A percentile compares a stretch with the other conserved stretches of the same genome.
phyloP scores from a whole-genome alignment of 345 rosid species.

The Sisymbrium irio region DNA sequence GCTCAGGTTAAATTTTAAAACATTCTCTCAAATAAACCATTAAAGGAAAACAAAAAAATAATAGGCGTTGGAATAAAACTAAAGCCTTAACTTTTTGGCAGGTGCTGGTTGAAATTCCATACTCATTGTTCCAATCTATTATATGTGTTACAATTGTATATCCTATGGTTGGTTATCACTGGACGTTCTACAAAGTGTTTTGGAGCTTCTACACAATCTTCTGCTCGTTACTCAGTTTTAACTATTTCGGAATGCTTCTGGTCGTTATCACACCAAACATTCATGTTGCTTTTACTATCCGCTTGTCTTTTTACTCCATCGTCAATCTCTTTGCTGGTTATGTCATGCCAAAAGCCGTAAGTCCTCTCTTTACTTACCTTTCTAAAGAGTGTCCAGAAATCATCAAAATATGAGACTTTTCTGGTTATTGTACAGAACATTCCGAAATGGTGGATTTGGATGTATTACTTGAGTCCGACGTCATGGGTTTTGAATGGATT shows the following conservation, averaged over 20 bases:
- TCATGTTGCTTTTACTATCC: constrained; percentile 42
- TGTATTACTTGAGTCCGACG: constrained; percentile 32
- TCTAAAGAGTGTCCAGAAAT: not conserved
- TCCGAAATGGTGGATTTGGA: constrained; percentile 36
- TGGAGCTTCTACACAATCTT: constrained; percentile 43
- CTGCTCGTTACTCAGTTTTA: constrained; percentile 45
- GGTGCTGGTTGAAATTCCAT: constrained; percentile 53
- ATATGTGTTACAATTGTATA: constrained; percentile 33
- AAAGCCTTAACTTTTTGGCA: constrained; percentile 17
- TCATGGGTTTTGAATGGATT: constrained; percentile 34
- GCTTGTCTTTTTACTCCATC: constrained; percentile 37
- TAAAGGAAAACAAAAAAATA: not conserved
- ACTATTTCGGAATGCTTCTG: constrained; percentile 45
- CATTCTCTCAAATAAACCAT: constrained; percentile 27
- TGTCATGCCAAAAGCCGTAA: constrained; percentile 48
- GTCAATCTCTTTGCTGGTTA: constrained; percentile 51
- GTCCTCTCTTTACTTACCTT: not conserved
- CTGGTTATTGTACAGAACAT: constrained; percentile 20
- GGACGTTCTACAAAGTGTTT: constrained; percentile 39
- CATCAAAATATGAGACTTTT: not conserved
- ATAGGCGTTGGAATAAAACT: not conserved
- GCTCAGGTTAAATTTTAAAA: constrained; percentile 45
- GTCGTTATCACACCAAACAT: constrained; percentile 36
- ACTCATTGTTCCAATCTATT: constrained; percentile 35
- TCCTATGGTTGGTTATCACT: constrained; percentile 41